phyloP scores from a whole-genome alignment of 2,329 filamentous ascomycete genomes.

The Lasiodiplodia hormozganensis region DNA sequence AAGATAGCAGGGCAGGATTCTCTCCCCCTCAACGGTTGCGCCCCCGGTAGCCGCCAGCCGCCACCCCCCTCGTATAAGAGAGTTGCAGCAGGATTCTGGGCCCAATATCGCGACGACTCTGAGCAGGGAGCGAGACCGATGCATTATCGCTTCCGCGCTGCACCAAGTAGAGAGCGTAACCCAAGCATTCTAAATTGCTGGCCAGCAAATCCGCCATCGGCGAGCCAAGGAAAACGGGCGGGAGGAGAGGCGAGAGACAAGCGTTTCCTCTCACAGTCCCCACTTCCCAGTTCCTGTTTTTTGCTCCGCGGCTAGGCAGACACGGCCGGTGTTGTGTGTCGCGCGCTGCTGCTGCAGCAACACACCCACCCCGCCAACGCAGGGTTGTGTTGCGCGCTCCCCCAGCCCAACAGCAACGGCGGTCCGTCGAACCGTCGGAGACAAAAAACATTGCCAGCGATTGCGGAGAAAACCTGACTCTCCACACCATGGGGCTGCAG shows the following conservation, averaged over 20 bases:
- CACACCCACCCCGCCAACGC: too few species aligned
- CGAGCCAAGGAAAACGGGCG: too few species aligned
- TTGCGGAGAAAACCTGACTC: constrained; percentile 1
- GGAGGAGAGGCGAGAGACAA: too few species aligned
- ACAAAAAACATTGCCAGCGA: background rate
- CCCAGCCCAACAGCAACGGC: background rate
- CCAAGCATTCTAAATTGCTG: background rate
- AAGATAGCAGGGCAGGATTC: constrained; percentile 19
- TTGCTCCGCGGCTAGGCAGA: too few species aligned
- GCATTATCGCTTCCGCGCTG: background rate
- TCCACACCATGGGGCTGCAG: background rate
- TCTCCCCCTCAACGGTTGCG: background rate
- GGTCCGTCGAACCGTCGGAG: background rate
- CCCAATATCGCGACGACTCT: background rate
- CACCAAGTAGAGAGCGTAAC: background rate
- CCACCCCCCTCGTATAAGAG: constrained; percentile 14
- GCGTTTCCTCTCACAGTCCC: too few species aligned
- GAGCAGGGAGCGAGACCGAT: constrained; percentile 9
- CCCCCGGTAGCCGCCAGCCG: too few species aligned
- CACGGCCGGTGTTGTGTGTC: too few species aligned
- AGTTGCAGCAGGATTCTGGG: constrained; percentile 17
- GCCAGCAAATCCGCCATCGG: too few species aligned
- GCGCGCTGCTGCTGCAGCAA: too few species aligned
- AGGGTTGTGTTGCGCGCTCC: background rate
- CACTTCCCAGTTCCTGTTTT: background rate